Evolutionary conservation across 2,329 filamentous ascomycete species (phyloP).

Genomic region (Fusarium pilosicola): DNA sequence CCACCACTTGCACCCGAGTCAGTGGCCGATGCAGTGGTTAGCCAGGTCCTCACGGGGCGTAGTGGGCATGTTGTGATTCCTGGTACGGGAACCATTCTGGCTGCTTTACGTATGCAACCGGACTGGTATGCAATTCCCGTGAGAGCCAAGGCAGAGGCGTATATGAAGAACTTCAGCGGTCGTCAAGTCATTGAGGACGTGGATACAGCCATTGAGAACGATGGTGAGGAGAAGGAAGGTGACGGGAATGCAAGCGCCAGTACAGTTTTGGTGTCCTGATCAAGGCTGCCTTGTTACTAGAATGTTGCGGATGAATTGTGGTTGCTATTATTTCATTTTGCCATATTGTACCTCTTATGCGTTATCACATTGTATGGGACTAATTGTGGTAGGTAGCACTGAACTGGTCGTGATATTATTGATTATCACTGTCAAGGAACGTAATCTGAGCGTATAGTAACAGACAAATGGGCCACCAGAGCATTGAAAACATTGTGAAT

Average conservation of each 20-base stretch:
- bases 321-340: not conserved
- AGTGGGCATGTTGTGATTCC: slow-evolving; percentile 62
- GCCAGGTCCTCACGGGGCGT: slow-evolving; percentile 59
- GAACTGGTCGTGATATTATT: not conserved
- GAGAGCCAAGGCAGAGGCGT: slow-evolving; percentile 54
- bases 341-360: no score
- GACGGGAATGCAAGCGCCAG: slow-evolving; percentile 48
- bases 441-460: not conserved
- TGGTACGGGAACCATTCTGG: slow-evolving; percentile 50
- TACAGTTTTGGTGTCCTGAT: slow-evolving; percentile 50
- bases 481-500: not conserved
- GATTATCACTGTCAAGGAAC: slow-evolving; percentile 1
- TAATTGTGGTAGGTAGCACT: not conserved
- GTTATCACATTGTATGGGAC: not conserved
- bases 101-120: slow-evolving; percentile 64
- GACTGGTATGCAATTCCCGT: slow-evolving; percentile 69
- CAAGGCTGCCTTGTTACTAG: not conserved
- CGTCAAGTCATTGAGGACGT: slow-evolving; percentile 60
- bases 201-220: slow-evolving; percentile 50
- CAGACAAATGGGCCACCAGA: not conserved
- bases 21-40: slow-evolving; percentile 59
- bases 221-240: slow-evolving; percentile 14
- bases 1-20: slow-evolving; percentile 52
- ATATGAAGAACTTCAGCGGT: slow-evolving; percentile 58
- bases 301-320: not conserved